phyloP scores from a whole-genome alignment of 2,329 filamentous ascomycete genomes.

The Colletotrichum noveboracense region DNA sequence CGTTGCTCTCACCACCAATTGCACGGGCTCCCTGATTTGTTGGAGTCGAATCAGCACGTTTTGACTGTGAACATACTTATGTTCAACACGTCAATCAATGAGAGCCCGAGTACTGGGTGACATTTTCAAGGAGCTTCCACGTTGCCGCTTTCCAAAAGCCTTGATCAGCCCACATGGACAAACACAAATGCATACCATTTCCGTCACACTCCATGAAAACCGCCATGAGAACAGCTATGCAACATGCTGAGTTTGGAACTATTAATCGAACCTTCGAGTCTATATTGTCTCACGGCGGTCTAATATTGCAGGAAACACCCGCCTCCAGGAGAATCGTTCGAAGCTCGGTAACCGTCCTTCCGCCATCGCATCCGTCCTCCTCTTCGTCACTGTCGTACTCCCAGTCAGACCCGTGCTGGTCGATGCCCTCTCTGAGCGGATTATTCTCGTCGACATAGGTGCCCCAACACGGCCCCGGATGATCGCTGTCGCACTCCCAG shows the following conservation, averaged over 20 bases:
- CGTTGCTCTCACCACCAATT: not conserved
- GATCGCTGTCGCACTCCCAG: not conserved
- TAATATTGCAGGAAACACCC: not conserved
- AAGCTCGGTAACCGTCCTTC: not conserved
- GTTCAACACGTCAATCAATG: not conserved
- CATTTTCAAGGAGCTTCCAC: not conserved
- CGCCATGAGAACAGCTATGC: not conserved
- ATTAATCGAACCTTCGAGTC: accelerated
- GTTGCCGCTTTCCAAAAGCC: not conserved
- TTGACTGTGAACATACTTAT: not conserved
- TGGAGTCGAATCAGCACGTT: not conserved
- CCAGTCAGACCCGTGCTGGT: not conserved
- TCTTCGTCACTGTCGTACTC: not conserved
- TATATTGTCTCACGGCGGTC: accelerated
- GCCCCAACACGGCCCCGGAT: not conserved
- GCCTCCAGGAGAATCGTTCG: not conserved
- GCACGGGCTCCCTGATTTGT: not conserved
- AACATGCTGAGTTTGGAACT: not conserved
- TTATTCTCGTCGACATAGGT: not conserved
- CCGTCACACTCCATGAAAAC: accelerated
- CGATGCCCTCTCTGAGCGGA: not conserved
- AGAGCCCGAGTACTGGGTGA: accelerated
- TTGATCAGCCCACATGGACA: not conserved
- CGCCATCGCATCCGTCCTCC: not conserved
- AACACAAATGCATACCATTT: not conserved